These are phyloP conservation scores for Fusarium tjaetaba DNA, from an alignment of 2,329 filamentous ascomycete genomes.

Conservation along the genomic window DNA sequence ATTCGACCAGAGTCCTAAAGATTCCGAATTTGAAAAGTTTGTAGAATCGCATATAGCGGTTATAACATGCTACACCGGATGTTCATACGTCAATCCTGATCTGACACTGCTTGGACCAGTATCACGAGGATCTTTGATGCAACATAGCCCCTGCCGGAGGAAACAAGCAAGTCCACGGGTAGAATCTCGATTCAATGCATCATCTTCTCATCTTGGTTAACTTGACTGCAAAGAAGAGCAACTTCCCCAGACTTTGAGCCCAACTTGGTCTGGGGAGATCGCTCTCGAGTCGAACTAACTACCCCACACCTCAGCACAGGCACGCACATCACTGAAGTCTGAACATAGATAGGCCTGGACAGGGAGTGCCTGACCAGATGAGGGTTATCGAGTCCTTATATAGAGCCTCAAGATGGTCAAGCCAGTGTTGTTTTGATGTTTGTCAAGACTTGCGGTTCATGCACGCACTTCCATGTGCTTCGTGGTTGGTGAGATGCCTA, in stretches of 20 bases:
- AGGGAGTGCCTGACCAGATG: not conserved
- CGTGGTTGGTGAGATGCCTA: not conserved
- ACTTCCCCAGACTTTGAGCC: constrained; percentile 33
- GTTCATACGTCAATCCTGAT: not conserved
- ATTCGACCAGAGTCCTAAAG: not conserved
- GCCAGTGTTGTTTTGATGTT: not conserved
- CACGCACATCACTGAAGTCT: constrained; percentile 10
- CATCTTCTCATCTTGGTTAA: constrained; percentile 5
- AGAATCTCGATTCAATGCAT: constrained; percentile 11
- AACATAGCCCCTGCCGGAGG: not conserved
- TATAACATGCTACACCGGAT: not conserved
- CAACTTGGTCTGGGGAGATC: constrained; percentile 30
- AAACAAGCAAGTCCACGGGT: not conserved
- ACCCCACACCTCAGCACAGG: constrained; percentile 35
- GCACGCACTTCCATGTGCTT: constrained; percentile 1
- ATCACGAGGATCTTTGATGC: constrained; percentile 10
- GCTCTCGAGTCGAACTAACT: constrained; percentile 9
- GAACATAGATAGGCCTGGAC: not conserved
- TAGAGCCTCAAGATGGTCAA: not conserved
- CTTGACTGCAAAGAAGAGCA: not conserved
- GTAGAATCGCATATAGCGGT: constrained; percentile 1
- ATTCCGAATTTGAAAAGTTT: not conserved
- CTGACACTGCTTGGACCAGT: constrained; percentile 3
- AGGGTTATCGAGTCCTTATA: not conserved
- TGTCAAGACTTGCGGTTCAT: not conserved